Percentiles rank a stretch among this genome's conserved stretches.
phyloP scores from a whole-genome alignment of 352 stramenopile genomes.

The Phytopythium litorale region DNA sequence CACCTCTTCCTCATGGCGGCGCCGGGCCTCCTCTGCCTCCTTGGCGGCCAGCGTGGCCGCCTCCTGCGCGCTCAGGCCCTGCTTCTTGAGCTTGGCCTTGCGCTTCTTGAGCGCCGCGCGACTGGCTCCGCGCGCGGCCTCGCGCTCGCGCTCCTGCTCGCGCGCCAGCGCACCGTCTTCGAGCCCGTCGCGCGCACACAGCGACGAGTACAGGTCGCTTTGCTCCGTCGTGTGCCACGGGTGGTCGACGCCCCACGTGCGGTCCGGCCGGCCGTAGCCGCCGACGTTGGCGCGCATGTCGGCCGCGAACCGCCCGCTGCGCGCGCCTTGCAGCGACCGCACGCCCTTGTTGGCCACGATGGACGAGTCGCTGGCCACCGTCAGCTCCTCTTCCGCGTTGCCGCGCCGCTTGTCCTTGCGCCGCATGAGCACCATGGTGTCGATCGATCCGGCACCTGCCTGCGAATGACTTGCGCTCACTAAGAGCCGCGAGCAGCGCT shows the following conservation, averaged over 20 bases:
- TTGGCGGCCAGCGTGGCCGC: constrained; percentile 27
- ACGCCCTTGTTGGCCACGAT: constrained; percentile 68
- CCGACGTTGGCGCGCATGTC: constrained; percentile 75
- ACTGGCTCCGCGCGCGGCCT: constrained; percentile 42
- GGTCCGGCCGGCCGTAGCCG: constrained; percentile 72
- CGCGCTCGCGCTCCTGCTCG: constrained; percentile 28
- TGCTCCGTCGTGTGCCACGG: constrained; percentile 67
- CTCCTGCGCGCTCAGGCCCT: constrained; percentile 28
- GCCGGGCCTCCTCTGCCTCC: constrained; percentile 19
- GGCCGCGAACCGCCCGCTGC: constrained; percentile 64
- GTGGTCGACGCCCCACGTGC: constrained; percentile 76
- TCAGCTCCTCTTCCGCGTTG: constrained; percentile 57
- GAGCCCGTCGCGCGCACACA: constrained; percentile 59
- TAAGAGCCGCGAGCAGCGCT: too few species aligned
- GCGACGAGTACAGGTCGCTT: constrained; percentile 33
- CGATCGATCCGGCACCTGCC: too few species aligned
- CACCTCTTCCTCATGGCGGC: constrained; percentile 20
- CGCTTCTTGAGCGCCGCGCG: constrained; percentile 76
- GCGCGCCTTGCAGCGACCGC: constrained; percentile 44
- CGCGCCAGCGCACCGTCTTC: constrained; percentile 49
- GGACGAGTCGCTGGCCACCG: constrained; percentile 55
- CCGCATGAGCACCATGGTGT: constrained; percentile 68
- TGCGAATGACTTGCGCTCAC: too few species aligned
- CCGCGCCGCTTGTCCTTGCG: constrained; percentile 64
- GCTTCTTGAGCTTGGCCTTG: constrained; percentile 71